These are phyloP conservation scores for Ajuga chamaepitys DNA, from an alignment of 257 asterid genomes.

Conservation along the genomic window DNA sequence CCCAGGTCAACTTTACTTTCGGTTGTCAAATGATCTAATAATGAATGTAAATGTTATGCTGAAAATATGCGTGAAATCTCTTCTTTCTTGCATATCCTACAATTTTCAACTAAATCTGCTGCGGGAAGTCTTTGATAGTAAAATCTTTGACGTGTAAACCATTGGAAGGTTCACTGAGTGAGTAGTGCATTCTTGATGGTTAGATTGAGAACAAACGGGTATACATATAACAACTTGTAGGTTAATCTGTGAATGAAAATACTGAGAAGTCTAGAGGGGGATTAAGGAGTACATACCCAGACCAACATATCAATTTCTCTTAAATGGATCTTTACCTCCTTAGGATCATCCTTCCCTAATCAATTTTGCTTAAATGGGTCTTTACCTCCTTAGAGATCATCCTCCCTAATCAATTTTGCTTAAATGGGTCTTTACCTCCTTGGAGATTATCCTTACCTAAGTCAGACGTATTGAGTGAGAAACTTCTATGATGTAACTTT, in stretches of 20 bases:
- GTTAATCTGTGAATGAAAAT: not conserved
- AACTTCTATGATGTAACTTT: not conserved
- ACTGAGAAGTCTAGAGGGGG: not conserved
- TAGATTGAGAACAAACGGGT: not conserved
- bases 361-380: not conserved
- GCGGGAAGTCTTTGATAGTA: not conserved
- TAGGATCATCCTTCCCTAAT: too few species aligned
- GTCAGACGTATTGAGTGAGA: not conserved
- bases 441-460: not conserved
- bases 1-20: constrained; percentile 39
- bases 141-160: not conserved
- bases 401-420: too few species aligned
- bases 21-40: not conserved
- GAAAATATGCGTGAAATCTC: not conserved
- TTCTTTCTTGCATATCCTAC: not conserved
- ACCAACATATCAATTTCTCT: not conserved
- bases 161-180: too few species aligned
- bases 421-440: too few species aligned
- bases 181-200: not conserved
- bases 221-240: not conserved
- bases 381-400: not conserved
- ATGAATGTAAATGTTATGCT: not conserved
- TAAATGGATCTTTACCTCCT: too few species aligned
- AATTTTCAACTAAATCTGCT: not conserved
- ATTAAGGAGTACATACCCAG: not conserved